phyloP scores from a whole-genome alignment of 148 eudicot species.

The Nepenthes gracilis region DNA sequence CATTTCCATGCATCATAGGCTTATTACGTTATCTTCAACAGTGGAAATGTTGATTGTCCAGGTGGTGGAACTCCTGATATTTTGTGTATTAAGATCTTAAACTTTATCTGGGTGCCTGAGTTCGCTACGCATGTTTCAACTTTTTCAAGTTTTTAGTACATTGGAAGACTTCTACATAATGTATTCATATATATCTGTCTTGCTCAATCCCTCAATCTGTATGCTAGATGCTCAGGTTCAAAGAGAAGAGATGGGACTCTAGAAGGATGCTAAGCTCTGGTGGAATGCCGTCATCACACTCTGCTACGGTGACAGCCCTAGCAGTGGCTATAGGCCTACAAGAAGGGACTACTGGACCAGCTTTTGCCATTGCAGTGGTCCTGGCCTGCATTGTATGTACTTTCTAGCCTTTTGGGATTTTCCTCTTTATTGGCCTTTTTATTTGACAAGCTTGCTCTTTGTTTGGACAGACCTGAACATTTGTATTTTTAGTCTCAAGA shows the following conservation, averaged over 20 bases:
- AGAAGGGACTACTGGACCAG: constrained; percentile 60
- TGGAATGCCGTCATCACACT: constrained; percentile 97
- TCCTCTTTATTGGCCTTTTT: not conserved
- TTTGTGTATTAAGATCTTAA: not conserved
- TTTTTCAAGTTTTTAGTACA: not conserved
- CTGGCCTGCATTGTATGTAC: constrained; percentile 79
- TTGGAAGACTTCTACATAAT: not conserved
- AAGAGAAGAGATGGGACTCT: constrained; percentile 91
- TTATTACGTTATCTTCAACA: too few species aligned
- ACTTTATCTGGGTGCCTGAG: too few species aligned
- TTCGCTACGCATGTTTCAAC: too few species aligned
- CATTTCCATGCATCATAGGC: too few species aligned
- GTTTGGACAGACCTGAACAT: not conserved
- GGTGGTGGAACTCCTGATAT: not conserved
- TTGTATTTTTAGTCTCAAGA: not conserved
- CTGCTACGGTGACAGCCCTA: constrained; percentile 79
- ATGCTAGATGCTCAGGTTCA: constrained; percentile 42
- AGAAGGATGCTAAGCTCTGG: constrained; percentile 72
- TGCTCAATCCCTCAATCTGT: not conserved
- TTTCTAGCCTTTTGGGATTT: not conserved
- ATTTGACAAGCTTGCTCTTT: not conserved
- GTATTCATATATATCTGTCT: not conserved
- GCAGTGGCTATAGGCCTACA: constrained; percentile 63
- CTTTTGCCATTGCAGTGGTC: constrained; percentile 74
- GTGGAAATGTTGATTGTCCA: too few species aligned